Conservation (phyloP, 805 yeast genomes). For the Teunomyces panamensis region DNA sequence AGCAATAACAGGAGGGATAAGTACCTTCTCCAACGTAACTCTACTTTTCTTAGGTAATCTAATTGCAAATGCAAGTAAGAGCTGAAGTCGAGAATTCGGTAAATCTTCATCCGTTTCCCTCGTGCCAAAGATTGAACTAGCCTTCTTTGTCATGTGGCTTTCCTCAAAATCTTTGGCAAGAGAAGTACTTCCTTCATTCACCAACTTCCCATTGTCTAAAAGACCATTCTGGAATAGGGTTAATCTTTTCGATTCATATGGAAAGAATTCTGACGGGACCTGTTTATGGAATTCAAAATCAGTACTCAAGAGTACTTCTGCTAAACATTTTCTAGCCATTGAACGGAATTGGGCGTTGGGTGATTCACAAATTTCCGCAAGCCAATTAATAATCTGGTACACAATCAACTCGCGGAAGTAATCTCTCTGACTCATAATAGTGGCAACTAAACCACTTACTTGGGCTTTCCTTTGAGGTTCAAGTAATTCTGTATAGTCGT, state of each 20-base stretch:
- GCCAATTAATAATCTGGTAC: conserved; percentile 49
- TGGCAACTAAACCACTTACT: conserved; percentile 52
- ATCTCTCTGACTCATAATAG: conserved; percentile 52
- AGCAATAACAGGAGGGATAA: conserved; percentile 57
- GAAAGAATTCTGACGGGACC: conserved; percentile 22
- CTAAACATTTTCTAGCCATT: conserved; percentile 38
- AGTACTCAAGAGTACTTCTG: conserved; percentile 42
- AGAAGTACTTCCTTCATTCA: conserved; percentile 18
- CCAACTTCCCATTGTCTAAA: conserved; percentile 24
- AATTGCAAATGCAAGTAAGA: conserved; percentile 54
- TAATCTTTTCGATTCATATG: conserved; percentile 9
- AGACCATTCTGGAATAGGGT: conserved; percentile 32
- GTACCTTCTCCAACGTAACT: conserved; percentile 42
- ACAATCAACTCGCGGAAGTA: conserved; percentile 48
- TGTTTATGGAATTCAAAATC: conserved; percentile 30
- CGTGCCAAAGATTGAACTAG: not conserved
- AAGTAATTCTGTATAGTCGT: conserved; percentile 19
- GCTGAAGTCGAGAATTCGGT: conserved; percentile 53
- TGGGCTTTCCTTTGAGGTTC: conserved; percentile 39
- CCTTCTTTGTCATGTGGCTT: not conserved
- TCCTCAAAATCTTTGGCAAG: conserved; percentile 10
- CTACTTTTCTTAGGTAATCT: conserved; percentile 56
- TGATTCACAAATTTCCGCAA: conserved; percentile 35
- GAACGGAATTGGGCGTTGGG: conserved; percentile 22
- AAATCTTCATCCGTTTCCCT: not conserved